Percentiles rank a stretch among this genome's conserved stretches.
Conservation (phyloP, 1,284 basidiomycete genomes). For the Athelia psychrophila region DNA sequence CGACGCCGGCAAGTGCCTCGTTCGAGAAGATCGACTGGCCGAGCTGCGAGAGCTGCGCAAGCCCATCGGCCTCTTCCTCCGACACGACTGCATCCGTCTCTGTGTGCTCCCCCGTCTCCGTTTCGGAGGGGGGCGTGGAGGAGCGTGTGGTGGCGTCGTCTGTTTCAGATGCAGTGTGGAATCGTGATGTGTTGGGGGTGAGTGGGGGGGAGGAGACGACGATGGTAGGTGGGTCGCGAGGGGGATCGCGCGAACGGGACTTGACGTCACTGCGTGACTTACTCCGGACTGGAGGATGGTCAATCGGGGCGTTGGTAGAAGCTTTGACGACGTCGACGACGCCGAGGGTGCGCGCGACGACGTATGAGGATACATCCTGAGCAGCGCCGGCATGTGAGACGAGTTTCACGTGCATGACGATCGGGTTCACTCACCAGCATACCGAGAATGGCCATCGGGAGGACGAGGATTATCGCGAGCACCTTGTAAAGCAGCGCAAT, state of each 20-base stretch:
- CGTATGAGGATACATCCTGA: constrained; percentile 80
- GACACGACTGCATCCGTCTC: neutral
- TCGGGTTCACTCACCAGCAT: constrained; percentile 49
- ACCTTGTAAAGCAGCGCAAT: constrained; percentile 63
- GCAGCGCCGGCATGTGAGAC: constrained; percentile 2
- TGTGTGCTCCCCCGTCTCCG: neutral
- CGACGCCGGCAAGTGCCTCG: constrained; percentile 62
- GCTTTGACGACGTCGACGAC: constrained; percentile 70
- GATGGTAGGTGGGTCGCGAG: neutral
- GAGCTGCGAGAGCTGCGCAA: constrained; percentile 26
- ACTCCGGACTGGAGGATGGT: constrained; percentile 22
- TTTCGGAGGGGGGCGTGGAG: constrained; percentile 5
- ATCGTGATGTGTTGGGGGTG: neutral
- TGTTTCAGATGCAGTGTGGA: neutral
- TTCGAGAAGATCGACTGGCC: constrained; percentile 50
- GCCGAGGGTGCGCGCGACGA: constrained; percentile 78
- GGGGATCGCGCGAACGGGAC: neutral
- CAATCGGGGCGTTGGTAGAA: constrained; percentile 48
- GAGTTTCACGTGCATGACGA: neutral
- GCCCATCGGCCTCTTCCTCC: constrained; percentile 5
- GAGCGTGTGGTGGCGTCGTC: constrained; percentile 2
- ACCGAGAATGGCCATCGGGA: constrained; percentile 64
- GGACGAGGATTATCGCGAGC: constrained; percentile 55
- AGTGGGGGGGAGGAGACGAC: neutral
- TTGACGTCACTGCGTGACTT: constrained; percentile 20